These are phyloP conservation scores for Fraxinus baroniana DNA, from an alignment of 305 asterid genomes.

Conservation along the genomic window DNA sequence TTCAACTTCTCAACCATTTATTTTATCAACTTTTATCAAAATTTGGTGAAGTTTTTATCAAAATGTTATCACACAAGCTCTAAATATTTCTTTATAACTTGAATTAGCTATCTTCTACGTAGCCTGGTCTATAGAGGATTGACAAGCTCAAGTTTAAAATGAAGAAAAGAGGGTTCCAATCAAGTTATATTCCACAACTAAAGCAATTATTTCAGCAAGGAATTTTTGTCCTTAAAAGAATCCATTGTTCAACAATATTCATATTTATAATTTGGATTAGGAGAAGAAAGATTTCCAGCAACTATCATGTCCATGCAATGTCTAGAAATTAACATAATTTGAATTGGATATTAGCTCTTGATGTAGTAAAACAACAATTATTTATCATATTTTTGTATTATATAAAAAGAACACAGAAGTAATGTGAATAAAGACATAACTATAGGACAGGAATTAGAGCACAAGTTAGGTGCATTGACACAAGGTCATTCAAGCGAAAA, in stretches of 20 bases:
- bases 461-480: neutral
- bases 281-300: no score
- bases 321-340: no score
- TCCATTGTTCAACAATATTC: conserved; percentile 18
- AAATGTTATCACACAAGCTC: neutral
- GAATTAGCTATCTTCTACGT: neutral
- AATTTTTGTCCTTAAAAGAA: neutral
- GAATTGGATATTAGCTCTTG: no score
- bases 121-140: no score
- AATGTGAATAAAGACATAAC: no score
- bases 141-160: neutral
- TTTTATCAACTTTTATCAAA: no score
- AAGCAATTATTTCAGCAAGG: neutral
- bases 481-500: neutral
- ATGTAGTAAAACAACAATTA: no score
- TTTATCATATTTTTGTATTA: no score
- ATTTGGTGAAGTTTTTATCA: no score
- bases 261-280: no score
- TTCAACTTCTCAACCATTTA: neutral
- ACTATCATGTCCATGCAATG: no score
- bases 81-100: neutral
- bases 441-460: neutral
- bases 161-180: neutral
- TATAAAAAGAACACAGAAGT: no score
- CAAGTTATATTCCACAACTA: neutral